A percentile compares a stretch with the other conserved stretches of the same genome.
These are phyloP conservation scores for Saccharomyces hybrid DNA, from an alignment of 1,139 yeast species.

Conservation along the genomic window DNA sequence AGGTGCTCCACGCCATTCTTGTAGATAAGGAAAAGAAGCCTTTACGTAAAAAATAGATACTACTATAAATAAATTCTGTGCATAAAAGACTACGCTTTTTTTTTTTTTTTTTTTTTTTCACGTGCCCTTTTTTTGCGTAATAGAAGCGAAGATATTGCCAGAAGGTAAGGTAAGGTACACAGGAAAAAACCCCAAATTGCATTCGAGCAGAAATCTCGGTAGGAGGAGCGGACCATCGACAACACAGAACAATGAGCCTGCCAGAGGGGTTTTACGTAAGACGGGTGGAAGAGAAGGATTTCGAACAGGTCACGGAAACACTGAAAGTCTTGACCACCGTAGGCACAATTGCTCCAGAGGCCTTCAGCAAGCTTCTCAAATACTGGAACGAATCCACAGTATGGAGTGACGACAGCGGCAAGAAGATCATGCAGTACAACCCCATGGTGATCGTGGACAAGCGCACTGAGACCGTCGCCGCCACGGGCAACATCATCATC, in stretches of 20 bases:
- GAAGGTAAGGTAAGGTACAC: neutral
- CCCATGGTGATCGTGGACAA: slow-evolving; percentile 53
- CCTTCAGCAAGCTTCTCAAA: slow-evolving; percentile 39
- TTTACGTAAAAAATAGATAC: neutral
- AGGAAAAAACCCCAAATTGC: neutral
- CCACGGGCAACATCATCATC: slow-evolving; percentile 44
- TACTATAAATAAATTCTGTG: neutral
- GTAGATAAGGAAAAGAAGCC: neutral
- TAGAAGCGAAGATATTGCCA: neutral
- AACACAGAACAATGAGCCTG: slow-evolving; percentile 1
- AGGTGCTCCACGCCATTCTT: neutral
- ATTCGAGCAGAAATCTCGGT: neutral
- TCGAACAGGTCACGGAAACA: slow-evolving; percentile 43
- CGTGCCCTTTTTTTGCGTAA: neutral
- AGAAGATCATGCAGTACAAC: slow-evolving; percentile 39
- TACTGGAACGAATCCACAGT: slow-evolving; percentile 41
- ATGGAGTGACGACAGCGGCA: slow-evolving; percentile 2
- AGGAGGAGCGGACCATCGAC: neutral
- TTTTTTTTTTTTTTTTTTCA: neutral
- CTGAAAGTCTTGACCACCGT: slow-evolving; percentile 56
- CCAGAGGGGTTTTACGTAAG: slow-evolving; percentile 42
- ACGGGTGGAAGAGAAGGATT: slow-evolving; percentile 41
- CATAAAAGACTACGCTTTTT: neutral
- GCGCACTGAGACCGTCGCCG: slow-evolving; percentile 35
- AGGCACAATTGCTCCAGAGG: slow-evolving; percentile 43